These are phyloP conservation scores for Hypoxylon perforatum DNA, from an alignment of 495 filamentous ascomycete genomes.

Conservation along the genomic window DNA sequence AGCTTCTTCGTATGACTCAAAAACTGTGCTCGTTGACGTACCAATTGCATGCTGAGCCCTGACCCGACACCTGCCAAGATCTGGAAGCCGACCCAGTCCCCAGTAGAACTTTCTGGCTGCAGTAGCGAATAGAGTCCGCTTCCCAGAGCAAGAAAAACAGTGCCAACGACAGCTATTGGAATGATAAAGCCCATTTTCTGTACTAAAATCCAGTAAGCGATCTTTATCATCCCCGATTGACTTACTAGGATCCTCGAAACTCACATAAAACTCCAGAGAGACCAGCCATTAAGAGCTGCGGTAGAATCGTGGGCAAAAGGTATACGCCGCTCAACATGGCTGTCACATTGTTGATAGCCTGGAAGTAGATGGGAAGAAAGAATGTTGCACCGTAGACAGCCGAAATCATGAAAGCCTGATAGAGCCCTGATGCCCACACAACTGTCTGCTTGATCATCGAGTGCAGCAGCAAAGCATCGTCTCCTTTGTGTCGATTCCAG, in stretches of 20 bases:
- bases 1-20: too few relatives aligned
- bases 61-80: constrained; percentile 62
- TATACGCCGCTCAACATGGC: constrained; percentile 62
- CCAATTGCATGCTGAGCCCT: constrained; percentile 60
- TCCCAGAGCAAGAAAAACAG: constrained; percentile 65
- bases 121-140: constrained; percentile 64
- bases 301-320: constrained; percentile 60
- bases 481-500: too few relatives aligned
- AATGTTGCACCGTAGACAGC: constrained; percentile 29
- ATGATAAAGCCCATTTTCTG: constrained; percentile 57
- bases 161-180: constrained; percentile 56
- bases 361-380: constrained; percentile 73
- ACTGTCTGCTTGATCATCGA: constrained; percentile 8
- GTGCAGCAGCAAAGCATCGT: too few relatives aligned
- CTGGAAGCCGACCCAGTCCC: constrained; percentile 69
- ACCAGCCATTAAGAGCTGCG: constrained; percentile 58
- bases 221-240: constrained; percentile 45
- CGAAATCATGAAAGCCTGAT: constrained; percentile 19
- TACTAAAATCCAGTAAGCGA: constrained; percentile 38
- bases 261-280: constrained; percentile 55
- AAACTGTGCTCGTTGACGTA: too few relatives aligned
- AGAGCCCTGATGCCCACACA: constrained; percentile 4
- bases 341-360: constrained; percentile 61
- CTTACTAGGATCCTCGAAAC: constrained; percentile 57
- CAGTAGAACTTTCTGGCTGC: constrained; percentile 50